phyloP scores from a whole-genome alignment of 495 filamentous ascomycete species.

The Penicillium diatomitis region DNA sequence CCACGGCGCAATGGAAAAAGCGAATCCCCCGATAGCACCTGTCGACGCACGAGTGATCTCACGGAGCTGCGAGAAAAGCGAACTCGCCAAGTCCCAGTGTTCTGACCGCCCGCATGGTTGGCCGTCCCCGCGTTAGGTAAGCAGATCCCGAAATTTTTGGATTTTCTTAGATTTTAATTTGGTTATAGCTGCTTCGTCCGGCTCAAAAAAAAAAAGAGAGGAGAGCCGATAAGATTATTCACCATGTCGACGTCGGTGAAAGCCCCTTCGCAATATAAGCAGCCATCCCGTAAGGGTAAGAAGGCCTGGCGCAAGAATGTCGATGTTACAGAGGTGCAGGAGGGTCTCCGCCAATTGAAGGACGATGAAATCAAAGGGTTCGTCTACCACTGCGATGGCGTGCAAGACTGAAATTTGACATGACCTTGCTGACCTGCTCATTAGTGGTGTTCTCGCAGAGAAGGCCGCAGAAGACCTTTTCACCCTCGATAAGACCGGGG shows the following conservation, averaged over 20 bases:
- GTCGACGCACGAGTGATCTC: slow-evolving; percentile 13
- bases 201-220: slow-evolving; percentile 15
- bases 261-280: slow-evolving; percentile 55
- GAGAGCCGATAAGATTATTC: slow-evolving; percentile 20
- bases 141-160: slow-evolving; percentile 26
- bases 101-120: slow-evolving; percentile 12
- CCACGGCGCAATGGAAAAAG: slow-evolving; percentile 9
- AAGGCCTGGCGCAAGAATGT: slow-evolving; percentile 98
- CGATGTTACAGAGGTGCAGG: slow-evolving; percentile 74
- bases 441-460: slow-evolving; percentile 74
- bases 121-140: slow-evolving; percentile 30
- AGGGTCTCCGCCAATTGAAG: slow-evolving; percentile 73
- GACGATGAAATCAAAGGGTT: slow-evolving; percentile 87
- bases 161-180: slow-evolving; percentile 9
- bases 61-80: slow-evolving; percentile 16
- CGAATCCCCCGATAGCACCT: slow-evolving; percentile 7
- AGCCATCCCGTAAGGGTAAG: slow-evolving; percentile 93
- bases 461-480: slow-evolving; percentile 74
- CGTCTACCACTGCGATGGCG: slow-evolving; percentile 2
- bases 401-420: not conserved
- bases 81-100: slow-evolving; percentile 8
- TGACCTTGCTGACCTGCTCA: slow-evolving; percentile 3
- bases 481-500: slow-evolving; percentile 66
- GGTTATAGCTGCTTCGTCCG: slow-evolving; percentile 5
- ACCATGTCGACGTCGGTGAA: slow-evolving; percentile 31